A percentile compares a stretch with the other conserved stretches of the same genome.
Conservation (phyloP, 352 stramenopile genomes). For the Pythium pyrilobum region DNA sequence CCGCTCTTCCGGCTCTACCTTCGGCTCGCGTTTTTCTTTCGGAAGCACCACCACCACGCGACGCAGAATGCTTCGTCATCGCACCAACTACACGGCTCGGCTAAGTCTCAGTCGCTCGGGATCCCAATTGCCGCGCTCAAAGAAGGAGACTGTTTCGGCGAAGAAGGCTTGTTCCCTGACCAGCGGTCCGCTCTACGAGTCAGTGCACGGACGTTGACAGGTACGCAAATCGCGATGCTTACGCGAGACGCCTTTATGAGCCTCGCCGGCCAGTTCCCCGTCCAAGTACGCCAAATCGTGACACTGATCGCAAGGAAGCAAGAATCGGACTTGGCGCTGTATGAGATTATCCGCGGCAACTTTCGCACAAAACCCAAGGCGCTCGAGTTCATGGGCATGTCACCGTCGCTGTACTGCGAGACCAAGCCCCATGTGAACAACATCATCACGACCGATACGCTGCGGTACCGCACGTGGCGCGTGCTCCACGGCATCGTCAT, state of each 20-base stretch:
- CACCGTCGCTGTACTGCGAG: slow-evolving; percentile 11
- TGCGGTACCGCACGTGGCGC: slow-evolving; percentile 25
- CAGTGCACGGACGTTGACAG: slow-evolving; percentile 9
- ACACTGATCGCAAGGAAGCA: slow-evolving; percentile 12
- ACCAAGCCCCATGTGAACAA: slow-evolving; percentile 11
- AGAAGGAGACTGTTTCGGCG: slow-evolving; percentile 50
- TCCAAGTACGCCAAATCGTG: slow-evolving; percentile 16
- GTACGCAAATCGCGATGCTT: slow-evolving; percentile 7
- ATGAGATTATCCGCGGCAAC: slow-evolving; percentile 10
- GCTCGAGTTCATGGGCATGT: slow-evolving; percentile 11
- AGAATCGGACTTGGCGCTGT: slow-evolving; percentile 3
- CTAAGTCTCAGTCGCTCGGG: neutral
- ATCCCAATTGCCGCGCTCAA: slow-evolving; percentile 45
- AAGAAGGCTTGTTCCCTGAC: slow-evolving; percentile 30
- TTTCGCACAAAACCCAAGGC: slow-evolving; percentile 2
- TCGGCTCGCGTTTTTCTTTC: neutral
- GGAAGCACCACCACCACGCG: neutral
- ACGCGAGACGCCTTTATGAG: slow-evolving; percentile 9
- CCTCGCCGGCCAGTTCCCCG: slow-evolving; percentile 10
- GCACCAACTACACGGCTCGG: neutral
- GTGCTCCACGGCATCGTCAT: slow-evolving; percentile 34
- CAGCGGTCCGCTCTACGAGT: slow-evolving; percentile 11
- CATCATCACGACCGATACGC: slow-evolving; percentile 1
- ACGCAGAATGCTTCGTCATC: neutral
- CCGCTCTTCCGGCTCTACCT: neutral